Evolutionary conservation across 1,284 basidiomycete species (phyloP).

Genomic region (Leccinum fuscescens): DNA sequence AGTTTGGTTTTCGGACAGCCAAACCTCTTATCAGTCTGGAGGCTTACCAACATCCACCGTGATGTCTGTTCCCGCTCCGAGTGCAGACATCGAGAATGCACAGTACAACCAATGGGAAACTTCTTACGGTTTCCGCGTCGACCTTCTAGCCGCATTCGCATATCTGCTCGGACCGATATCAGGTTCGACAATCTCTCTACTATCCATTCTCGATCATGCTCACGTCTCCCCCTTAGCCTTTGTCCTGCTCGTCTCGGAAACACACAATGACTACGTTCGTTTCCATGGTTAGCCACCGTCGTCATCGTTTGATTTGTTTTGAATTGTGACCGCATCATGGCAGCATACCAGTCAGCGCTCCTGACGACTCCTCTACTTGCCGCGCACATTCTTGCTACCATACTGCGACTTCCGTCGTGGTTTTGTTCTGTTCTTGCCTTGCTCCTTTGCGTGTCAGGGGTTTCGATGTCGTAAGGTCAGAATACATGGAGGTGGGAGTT

Average conservation of each 20-base stretch:
- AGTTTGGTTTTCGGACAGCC: constrained; percentile 54
- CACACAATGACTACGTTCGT: constrained; percentile 76
- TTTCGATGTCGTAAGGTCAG: constrained; percentile 57
- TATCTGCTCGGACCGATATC: constrained; percentile 75
- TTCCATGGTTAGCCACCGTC: constrained; percentile 64
- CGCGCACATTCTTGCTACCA: constrained; percentile 56
- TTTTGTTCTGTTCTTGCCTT: constrained; percentile 47
- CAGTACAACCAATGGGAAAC: constrained; percentile 71
- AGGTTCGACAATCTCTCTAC: constrained; percentile 44
- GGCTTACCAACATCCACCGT: constrained; percentile 55
- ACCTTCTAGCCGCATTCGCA: constrained; percentile 64
- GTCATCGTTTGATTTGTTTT: constrained; percentile 4
- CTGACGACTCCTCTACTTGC: constrained; percentile 65
- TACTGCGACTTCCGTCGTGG: constrained; percentile 50
- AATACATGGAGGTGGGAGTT: not conserved
- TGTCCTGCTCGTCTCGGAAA: constrained; percentile 70
- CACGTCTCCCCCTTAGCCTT: constrained; percentile 47
- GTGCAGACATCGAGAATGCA: constrained; percentile 41
- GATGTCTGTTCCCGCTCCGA: constrained; percentile 42
- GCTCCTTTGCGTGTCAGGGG: constrained; percentile 38
- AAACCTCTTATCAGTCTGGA: constrained; percentile 68
- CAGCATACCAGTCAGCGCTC: constrained; percentile 80
- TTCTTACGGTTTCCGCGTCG: constrained; percentile 63
- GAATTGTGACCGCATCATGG: constrained; percentile 3
- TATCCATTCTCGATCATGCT: constrained; percentile 4